These are phyloP conservation scores for Maudiozyma saulgeensis DNA, from an alignment of 805 yeast species.

Conservation along the genomic window DNA sequence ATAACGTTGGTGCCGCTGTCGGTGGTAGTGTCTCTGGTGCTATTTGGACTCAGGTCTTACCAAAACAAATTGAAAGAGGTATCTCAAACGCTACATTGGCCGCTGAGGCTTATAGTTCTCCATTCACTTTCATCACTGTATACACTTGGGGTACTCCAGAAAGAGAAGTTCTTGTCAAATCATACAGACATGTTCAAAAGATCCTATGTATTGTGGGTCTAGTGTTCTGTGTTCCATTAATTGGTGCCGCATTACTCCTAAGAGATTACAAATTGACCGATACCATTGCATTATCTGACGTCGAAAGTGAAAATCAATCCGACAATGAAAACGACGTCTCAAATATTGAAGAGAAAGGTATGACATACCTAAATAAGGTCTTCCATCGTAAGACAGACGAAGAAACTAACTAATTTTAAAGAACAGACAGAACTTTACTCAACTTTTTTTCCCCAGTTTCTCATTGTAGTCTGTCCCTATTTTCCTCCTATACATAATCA, in stretches of 20 bases:
- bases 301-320: neutral
- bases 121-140: constrained; percentile 37
- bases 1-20: constrained; percentile 54
- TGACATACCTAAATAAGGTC: neutral
- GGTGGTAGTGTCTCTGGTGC: constrained; percentile 63
- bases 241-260: constrained; percentile 38
- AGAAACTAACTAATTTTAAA: no score
- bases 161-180: constrained; percentile 42
- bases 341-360: neutral
- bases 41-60: constrained; percentile 54
- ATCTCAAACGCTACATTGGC: constrained; percentile 29
- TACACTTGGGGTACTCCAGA: constrained; percentile 53
- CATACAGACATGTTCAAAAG: constrained; percentile 49
- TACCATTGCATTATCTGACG: constrained; percentile 10
- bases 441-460: no score
- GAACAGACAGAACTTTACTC: no score
- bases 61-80: constrained; percentile 32
- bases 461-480: no score
- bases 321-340: neutral
- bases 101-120: constrained; percentile 39
- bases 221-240: constrained; percentile 45
- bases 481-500: no score
- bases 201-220: constrained; percentile 46
- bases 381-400: no score
- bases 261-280: constrained; percentile 41